Base-by-base conservation (phyloP, 1,284 basidiomycete species). In the Stereum hirsutum region DNA sequence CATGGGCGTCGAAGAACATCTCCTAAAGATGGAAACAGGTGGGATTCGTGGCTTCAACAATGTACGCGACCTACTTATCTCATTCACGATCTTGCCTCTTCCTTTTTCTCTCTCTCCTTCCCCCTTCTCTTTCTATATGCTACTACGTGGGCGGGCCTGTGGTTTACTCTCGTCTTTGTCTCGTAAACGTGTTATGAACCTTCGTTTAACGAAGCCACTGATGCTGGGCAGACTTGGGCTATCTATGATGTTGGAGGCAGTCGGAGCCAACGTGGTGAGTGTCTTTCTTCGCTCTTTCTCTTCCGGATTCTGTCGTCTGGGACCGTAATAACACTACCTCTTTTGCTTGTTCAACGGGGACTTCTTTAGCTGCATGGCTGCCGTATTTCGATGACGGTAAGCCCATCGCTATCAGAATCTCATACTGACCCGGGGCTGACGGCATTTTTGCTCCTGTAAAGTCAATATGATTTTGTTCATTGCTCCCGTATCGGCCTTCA, bases 331-430 rank as follows among this genome's bases (percentile, higher is more conserved):
- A 25, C 1, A 7, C 21, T 39, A 12, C 24, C 5, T 39, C 15
- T 15, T 32, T 14, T 41, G 17, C 11, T 5, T 39, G 37, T n/a
- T 7, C 23, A 19, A 15, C 35, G 43, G 24, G 32, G 21, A 41
- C 21, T 25, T 1, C 43, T 40, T 19, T 41, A 78, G 77, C 74
- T 42, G 69, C 71, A 3, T 81, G 78, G 78, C 74, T 74, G 2
- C 75, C 78, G 26, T 81, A 70, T 54, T 80, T 82, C 48, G 76
- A 82, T 45, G 74, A 79, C 54, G 72, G 77, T 78, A 42, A 46
- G 68, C 51, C 19, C 10, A 23, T 25, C 31, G 19, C 25, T 40
- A 17, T 35, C 41, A 32, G 8, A 24, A 33, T 39, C 12, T 28
- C 20, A 33, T 21, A n/a, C 12, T 30, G 34, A 2, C 10, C 46